A percentile compares a stretch with the other conserved stretches of the same genome.
Evolutionary conservation across 805 yeast species (phyloP).

Genomic region (Sugiyamaella americana): DNA sequence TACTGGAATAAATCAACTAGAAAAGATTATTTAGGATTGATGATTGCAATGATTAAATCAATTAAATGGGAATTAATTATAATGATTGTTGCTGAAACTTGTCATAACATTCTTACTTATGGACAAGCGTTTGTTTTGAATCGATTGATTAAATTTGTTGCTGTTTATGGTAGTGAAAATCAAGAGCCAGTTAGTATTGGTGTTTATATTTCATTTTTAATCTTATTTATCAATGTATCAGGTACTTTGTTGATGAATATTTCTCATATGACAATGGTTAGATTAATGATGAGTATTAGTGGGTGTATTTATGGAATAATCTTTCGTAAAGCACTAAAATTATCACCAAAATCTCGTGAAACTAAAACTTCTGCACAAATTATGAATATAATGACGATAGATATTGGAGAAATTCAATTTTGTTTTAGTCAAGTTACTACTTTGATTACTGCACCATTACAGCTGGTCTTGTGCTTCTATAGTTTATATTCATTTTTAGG

Average conservation of each 20-base stretch:
- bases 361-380: constrained; percentile 65
- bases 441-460: constrained; percentile 89
- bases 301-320: constrained; percentile 37
- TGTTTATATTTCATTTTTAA: constrained; percentile 47
- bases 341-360: constrained; percentile 56
- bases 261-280: constrained; percentile 58
- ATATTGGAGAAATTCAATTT: constrained; percentile 55
- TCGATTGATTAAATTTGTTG: constrained; percentile 49
- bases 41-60: constrained; percentile 3
- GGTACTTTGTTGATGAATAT: constrained; percentile 44
- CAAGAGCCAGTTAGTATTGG: constrained; percentile 44
- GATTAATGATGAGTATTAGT: constrained; percentile 52
- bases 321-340: constrained; percentile 55
- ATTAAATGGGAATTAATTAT: constrained; percentile 3
- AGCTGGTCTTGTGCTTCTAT: constrained; percentile 63
- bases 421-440: constrained; percentile 67
- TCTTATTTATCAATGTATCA: constrained; percentile 51
- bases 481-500: constrained; percentile 44
- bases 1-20: constrained; percentile 52
- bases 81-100: constrained; percentile 43
- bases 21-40: constrained; percentile 35
- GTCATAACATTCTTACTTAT: constrained; percentile 40
- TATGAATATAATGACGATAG: constrained; percentile 64
- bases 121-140: constrained; percentile 72
- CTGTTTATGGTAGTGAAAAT: constrained; percentile 29